Conservation (phyloP, 2,329 filamentous ascomycete species). For the Anisogramma anomala region DNA sequence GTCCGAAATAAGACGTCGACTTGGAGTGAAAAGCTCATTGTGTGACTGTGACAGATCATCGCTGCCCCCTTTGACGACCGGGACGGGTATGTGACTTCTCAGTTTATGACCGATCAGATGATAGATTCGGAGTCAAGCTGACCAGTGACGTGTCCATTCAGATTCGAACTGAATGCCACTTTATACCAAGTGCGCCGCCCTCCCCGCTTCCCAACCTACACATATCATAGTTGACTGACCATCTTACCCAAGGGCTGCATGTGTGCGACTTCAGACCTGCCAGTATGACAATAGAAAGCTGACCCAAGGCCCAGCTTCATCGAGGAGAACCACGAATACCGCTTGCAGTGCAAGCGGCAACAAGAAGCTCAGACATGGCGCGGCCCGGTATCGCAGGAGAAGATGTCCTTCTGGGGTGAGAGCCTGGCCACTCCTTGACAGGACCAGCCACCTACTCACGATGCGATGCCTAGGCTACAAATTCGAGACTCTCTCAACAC, state of each 20-base stretch:
- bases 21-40: background rate
- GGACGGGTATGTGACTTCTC: conserved; percentile 48
- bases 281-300: conserved; percentile 4
- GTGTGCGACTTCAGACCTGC: conserved; percentile 26
- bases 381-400: conserved; percentile 49
- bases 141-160: conserved; percentile 25
- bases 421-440: background rate
- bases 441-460: background rate
- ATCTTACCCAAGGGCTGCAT: conserved; percentile 36
- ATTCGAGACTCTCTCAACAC: conserved; percentile 75
- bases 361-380: conserved; percentile 39
- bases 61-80: conserved; percentile 68
- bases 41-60: conserved; percentile 54
- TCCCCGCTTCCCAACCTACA: conserved; percentile 16
- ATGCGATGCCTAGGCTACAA: conserved; percentile 63
- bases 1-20: background rate
- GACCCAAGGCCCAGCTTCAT: conserved; percentile 54
- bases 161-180: conserved; percentile 94
- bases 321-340: conserved; percentile 76
- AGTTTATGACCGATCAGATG: background rate
- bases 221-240: conserved; percentile 11
- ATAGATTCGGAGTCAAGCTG: conserved; percentile 1
- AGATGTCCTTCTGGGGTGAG: conserved; percentile 88
- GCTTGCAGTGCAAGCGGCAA: conserved; percentile 47
- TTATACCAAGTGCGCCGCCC: conserved; percentile 59